Base-by-base conservation (phyloP, 345 rosid genomes). In the Arabis alpina region DNA sequence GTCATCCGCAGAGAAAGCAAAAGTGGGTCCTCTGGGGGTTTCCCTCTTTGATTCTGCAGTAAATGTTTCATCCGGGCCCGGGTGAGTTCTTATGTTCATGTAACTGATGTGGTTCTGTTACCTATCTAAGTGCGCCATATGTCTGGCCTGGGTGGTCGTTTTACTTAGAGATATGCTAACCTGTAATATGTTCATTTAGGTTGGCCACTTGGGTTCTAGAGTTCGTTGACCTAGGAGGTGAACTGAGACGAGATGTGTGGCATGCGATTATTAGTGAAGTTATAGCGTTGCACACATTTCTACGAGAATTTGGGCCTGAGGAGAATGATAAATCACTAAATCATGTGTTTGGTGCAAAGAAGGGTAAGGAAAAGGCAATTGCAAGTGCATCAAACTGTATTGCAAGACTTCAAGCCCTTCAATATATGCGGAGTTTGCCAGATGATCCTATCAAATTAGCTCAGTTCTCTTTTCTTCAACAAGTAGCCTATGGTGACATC, bases 211-310 rank as follows among this genome's bases (percentile, higher is more conserved):
- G 97, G 97, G 85, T 87, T 65, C 77, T 94, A 70, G 99, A 94
- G 84, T 94, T 94, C 73, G 97, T 94, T 73, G 97, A 94, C 77
- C 80, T 94, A 76, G 99, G 99, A 65, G 90, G 96, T 68, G 99
- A 94, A 73, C 70, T 85, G 74, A 85, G 99, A 84, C 81, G 99
- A 71, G 99, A 91, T 81, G 87, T 83, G 44, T 94, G 97, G 99
- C 88, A 91, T 81, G 93, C 96, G 48, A 85, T 89, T 61, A 82
- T 93, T 40, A 76, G 75, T 68, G 99, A 93, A 82, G 87, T 93
- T 62, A 82, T 87, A 66, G 82, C 97, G 12, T 74, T 88, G 56
- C 96, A 91, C 83, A 80, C 85, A 81, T 94, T 94, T 73, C 76
- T 87, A 27, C 40, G 55, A 57, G 95, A 89, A 68, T 89, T 81